Conservation (phyloP, 768 basidiomycete species). For the Boletus subparvulus region DNA sequence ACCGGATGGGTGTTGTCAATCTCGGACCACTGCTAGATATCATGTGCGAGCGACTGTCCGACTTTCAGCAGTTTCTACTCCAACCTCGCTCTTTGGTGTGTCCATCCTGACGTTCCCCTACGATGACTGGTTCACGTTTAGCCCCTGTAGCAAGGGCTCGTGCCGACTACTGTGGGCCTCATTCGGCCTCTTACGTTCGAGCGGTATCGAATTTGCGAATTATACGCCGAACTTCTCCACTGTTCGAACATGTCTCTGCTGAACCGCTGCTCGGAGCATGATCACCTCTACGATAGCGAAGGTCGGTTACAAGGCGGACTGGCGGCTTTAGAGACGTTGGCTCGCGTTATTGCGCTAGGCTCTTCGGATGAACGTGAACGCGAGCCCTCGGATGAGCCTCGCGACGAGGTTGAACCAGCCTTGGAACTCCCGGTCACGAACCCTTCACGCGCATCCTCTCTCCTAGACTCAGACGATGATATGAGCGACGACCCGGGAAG, state of each 20-base stretch:
- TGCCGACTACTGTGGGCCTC: slow-evolving; percentile 71
- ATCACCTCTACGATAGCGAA: slow-evolving; percentile 73
- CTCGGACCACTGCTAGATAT: slow-evolving; percentile 77
- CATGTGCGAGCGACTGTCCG: slow-evolving; percentile 64
- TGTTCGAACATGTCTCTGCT: slow-evolving; percentile 98
- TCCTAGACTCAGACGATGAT: slow-evolving; percentile 72
- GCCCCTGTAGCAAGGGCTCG: slow-evolving; percentile 53
- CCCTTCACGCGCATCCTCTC: slow-evolving; percentile 48
- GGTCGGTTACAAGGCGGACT: slow-evolving; percentile 90
- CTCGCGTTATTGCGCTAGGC: slow-evolving; percentile 74
- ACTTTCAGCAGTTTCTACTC: slow-evolving; percentile 67
- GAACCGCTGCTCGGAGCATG: slow-evolving; percentile 72
- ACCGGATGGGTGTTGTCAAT: slow-evolving; percentile 88
- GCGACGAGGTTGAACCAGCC: slow-evolving; percentile 58
- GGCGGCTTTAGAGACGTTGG: slow-evolving; percentile 79
- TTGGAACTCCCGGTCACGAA: slow-evolving; percentile 67
- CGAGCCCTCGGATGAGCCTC: slow-evolving; percentile 58
- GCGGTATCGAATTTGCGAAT: slow-evolving; percentile 92
- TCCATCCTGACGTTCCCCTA: slow-evolving; percentile 8
- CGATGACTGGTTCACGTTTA: slow-evolving; percentile 13
- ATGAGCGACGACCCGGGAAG: slow-evolving; percentile 74
- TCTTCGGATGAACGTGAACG: slow-evolving; percentile 53
- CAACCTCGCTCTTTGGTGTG: slow-evolving; percentile 78
- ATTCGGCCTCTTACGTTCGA: slow-evolving; percentile 88
- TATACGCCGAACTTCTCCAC: slow-evolving; percentile 95